Evolutionary conservation across 768 basidiomycete species (phyloP), one percentile per base, ranked within the genome.

Genomic region (Calocybe gangraenosa): DNA sequence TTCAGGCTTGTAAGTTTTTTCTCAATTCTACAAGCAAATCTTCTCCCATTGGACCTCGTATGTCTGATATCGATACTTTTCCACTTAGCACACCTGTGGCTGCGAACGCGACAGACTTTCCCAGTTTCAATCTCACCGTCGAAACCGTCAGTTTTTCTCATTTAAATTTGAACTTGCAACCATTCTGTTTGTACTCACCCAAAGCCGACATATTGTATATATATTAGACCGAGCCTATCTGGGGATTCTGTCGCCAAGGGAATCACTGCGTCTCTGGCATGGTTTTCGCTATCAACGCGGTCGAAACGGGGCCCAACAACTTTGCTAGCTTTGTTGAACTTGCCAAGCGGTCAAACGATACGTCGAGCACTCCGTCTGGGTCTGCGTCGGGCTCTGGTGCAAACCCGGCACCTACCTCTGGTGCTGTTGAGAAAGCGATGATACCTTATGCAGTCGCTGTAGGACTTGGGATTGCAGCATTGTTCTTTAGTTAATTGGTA

Each of bases 281-380:
- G 83, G 82, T 84, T 40, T 81, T 82, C 54, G 57, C 78, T n/a
- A 71, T 73, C 53, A 84, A 81, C 62, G 72, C 79, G 1, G 65
- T 68, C 19, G 74, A 74, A 58, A 59, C 64, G 5, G 69, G 76
- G 18, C 51, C 73, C 15, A 73, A 79, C 56, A 79, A 61, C 58
- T 82, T 76, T 51, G 70, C 59, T 7, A 75, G 73, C 6, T 82
- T 79, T 69, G 4, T 37, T 23, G 28, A 28, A 1, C 61, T 64
- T 3, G 58, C 58, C 9, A 47, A 47, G 33, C 31, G 46, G 11
- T 34, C 46, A 6, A 37, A 37, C 18, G 10, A 25, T 31, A 30
- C 42, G 8, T 23, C 49, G 8, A 47, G 19, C 37, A 33, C 14
- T 40, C 15, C 42, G 9, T 43, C 34, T 17, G 34, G 36, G n/a